These are phyloP conservation scores for Neolentinus lepideus DNA, from an alignment of 1,284 basidiomycete species.

Conservation along the genomic window DNA sequence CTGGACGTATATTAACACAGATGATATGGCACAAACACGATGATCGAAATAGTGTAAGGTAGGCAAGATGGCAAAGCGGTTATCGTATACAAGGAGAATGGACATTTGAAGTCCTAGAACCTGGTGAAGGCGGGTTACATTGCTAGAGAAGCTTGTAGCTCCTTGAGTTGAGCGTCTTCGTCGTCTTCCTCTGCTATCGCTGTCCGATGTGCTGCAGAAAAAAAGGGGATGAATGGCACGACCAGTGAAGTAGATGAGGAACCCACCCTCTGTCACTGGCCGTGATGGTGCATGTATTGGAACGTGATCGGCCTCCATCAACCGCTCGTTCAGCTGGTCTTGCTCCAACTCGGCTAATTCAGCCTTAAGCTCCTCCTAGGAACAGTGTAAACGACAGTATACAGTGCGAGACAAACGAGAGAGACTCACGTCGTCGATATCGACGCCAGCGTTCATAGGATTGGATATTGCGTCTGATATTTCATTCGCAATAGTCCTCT, in stretches of 20 bases:
- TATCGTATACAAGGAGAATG: constrained; percentile 10
- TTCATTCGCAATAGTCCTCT: constrained; percentile 93
- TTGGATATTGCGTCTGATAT: constrained; percentile 93
- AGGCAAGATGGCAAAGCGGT: not conserved
- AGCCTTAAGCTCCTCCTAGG: constrained; percentile 74
- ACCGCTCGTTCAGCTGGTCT: constrained; percentile 82
- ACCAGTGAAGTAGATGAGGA: no score
- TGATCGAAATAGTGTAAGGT: not conserved
- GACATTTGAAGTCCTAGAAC: constrained; percentile 11
- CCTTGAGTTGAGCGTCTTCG: constrained; percentile 88
- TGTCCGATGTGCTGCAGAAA: constrained; percentile 6
- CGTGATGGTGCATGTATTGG: constrained; percentile 82
- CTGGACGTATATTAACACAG: not conserved
- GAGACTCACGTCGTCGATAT: constrained; percentile 68
- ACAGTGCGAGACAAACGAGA: not conserved
- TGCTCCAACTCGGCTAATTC: constrained; percentile 92
- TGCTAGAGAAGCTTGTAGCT: constrained; percentile 87
- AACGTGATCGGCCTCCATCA: constrained; percentile 86
- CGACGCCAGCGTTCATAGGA: constrained; percentile 58
- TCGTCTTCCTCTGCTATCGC: constrained; percentile 73
- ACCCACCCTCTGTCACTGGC: constrained; percentile 52
- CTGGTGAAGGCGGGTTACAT: constrained; percentile 45
- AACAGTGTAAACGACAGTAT: not conserved
- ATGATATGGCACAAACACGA: not conserved
- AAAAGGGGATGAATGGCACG: not conserved